Percentiles rank a stretch among this genome's conserved stretches.
Conservation (phyloP, 805 yeast species). For the Candida broadrunensis region DNA sequence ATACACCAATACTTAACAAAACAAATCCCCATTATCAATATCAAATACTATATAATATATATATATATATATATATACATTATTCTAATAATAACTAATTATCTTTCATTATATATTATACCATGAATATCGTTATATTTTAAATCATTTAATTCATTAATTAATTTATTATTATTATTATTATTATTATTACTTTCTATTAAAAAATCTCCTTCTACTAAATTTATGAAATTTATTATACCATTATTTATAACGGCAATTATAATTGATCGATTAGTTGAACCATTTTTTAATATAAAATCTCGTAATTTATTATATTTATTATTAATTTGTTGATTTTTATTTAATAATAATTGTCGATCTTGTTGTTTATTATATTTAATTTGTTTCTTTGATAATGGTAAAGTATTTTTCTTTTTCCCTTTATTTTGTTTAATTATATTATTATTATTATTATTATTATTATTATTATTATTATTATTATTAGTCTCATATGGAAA, state of each 20-base stretch:
- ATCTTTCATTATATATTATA: conserved; percentile 8
- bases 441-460: conserved; percentile 5
- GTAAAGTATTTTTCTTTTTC: conserved; percentile 10
- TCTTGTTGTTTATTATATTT: conserved; percentile 20
- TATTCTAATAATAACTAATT: too few species aligned
- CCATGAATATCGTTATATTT: conserved; percentile 15
- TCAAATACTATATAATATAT: too few species aligned
- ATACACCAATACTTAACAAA: too few species aligned
- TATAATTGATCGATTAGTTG: conserved; percentile 40
- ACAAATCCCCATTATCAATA: too few species aligned
- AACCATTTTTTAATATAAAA: conserved; percentile 50
- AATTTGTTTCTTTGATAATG: conserved; percentile 24
- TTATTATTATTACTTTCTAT: conserved; percentile 12
- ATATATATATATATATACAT: too few species aligned
- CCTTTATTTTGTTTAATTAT: background rate
- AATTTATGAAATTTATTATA: conserved; percentile 59
- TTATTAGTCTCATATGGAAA: conserved; percentile 1
- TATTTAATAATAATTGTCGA: conserved; percentile 23
- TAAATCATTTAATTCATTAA: conserved; percentile 13
- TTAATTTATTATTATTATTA: too few species aligned
- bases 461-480: background rate
- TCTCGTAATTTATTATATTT: conserved; percentile 29
- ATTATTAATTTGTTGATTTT: conserved; percentile 20
- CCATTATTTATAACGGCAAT: conserved; percentile 78
- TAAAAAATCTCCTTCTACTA: conserved; percentile 49